Conservation (phyloP, 306 rosid genomes). For the Trifolium repens region DNA sequence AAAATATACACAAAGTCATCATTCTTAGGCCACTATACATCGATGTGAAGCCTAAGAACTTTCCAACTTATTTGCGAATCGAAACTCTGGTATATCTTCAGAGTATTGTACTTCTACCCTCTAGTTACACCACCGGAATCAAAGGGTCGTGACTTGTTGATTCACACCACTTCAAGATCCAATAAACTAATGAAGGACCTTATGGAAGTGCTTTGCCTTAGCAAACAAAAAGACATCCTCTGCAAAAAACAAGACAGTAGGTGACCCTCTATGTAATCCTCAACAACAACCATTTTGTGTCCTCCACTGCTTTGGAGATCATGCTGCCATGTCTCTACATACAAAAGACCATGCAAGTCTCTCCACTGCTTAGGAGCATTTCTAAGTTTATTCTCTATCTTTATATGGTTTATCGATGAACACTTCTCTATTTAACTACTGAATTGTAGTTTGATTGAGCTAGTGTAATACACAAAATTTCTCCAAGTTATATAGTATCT, state of each 20-base stretch:
- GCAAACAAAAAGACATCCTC: background rate
- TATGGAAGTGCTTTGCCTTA: background rate
- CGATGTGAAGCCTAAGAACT: background rate
- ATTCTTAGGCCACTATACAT: background rate
- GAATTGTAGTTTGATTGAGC: too few relatives aligned
- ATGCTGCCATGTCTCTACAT: background rate
- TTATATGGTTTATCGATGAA: too few relatives aligned
- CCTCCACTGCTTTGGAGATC: background rate
- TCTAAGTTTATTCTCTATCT: background rate
- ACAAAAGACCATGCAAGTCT: background rate
- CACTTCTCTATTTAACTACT: too few relatives aligned
- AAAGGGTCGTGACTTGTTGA: background rate
- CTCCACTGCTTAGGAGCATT: background rate
- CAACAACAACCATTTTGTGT: background rate
- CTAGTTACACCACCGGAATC: background rate
- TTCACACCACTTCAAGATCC: background rate
- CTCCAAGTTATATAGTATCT: too few relatives aligned
- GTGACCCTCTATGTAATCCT: background rate
- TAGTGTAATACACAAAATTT: too few relatives aligned
- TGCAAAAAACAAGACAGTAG: background rate
- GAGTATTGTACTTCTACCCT: background rate
- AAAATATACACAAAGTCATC: background rate
- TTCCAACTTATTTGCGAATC: background rate
- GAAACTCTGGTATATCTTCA: background rate
- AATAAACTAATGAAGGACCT: background rate